Percentiles rank a stretch among this genome's conserved stretches.
These are phyloP conservation scores for Paramecium caudatum DNA, from an alignment of 73 alveolate genomes.

Conservation along the genomic window DNA sequence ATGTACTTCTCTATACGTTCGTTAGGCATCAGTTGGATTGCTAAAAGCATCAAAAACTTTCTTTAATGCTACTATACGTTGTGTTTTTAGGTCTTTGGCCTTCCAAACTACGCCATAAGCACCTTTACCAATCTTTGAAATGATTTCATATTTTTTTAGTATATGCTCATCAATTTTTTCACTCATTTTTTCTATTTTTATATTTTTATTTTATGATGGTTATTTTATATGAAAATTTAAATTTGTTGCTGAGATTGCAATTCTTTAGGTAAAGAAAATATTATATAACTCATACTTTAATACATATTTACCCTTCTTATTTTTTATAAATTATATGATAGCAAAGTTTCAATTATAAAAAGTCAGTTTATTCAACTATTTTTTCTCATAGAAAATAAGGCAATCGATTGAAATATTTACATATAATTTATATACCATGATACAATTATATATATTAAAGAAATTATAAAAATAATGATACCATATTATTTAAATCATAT, in stretches of 20 bases:
- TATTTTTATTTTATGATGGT: constrained; percentile 12
- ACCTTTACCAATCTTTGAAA: constrained; percentile 89
- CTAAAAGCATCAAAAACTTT: constrained; percentile 92
- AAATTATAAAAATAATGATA: too few species aligned
- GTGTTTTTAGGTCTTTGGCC: constrained; percentile 89
- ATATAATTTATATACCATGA: too few species aligned
- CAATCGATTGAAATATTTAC: not conserved
- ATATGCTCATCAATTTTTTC: constrained; percentile 86
- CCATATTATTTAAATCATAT: not conserved
- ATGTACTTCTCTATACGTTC: constrained; percentile 92
- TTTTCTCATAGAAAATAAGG: not conserved
- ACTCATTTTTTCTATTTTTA: constrained; percentile 79
- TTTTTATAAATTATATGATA: not conserved
- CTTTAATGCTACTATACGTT: constrained; percentile 78
- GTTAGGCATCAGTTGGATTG: constrained; percentile 90
- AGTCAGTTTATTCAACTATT: not conserved
- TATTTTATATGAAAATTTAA: not conserved
- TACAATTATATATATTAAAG: too few species aligned
- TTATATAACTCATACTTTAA: not conserved
- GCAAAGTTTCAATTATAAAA: not conserved
- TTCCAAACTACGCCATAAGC: constrained; percentile 96
- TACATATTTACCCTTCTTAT: not conserved
- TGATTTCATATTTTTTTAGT: constrained; percentile 85
- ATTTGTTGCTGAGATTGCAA: not conserved
- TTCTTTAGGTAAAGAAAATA: not conserved